Base-by-base conservation (phyloP, 345 rosid species). In the Euclidium syriacum region DNA sequence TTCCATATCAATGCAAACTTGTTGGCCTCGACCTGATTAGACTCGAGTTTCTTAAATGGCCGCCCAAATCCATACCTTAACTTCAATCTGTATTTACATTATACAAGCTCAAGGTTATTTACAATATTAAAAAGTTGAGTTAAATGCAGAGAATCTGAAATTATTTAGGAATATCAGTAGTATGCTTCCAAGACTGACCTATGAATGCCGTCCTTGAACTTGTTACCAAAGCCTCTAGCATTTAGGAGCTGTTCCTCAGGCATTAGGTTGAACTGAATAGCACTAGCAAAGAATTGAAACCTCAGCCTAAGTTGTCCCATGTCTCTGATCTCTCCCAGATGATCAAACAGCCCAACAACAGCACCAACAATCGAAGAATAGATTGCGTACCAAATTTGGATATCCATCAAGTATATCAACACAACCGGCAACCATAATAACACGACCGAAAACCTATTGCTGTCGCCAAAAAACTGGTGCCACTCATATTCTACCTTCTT, bases 271-370 rank as follows among this genome's bases (percentile, higher is more conserved):
- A 92, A 92, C 81, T 92, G 97, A 64, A 92, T 85, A 7, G 98
- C 97, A 52, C 97, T 85, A 1, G 98, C 97, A 78, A 92, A 87
- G 82, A 92, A 92, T 82, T 92, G 97, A 74, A 85, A 92, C 76
- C 97, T 85, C 71, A 92, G 73, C 82, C 90, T 85, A 75, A 89
- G 71, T 65, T 92, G 98, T 70, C 78, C 80, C 64, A 89, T 80
- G 71, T 85, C 91, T 57, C 96, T 80, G 68, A 89, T 92, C 88
- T 92, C 98, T 44, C 97, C 98, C 80, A 92, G 84, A 70, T 92
- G 98, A 52, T 64, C 83, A 65, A 89, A 87, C 76, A 92, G 72
- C 41, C 98, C 98, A 47, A 89, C 95, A 39, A 74, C 74, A 19
- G 91, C 98, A 25, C 98, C 98, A 52, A 80, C 86, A 41, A 92